Evolutionary conservation across 805 yeast species (phyloP).

Genomic region (Vanderwaltozyma verrucispora): DNA sequence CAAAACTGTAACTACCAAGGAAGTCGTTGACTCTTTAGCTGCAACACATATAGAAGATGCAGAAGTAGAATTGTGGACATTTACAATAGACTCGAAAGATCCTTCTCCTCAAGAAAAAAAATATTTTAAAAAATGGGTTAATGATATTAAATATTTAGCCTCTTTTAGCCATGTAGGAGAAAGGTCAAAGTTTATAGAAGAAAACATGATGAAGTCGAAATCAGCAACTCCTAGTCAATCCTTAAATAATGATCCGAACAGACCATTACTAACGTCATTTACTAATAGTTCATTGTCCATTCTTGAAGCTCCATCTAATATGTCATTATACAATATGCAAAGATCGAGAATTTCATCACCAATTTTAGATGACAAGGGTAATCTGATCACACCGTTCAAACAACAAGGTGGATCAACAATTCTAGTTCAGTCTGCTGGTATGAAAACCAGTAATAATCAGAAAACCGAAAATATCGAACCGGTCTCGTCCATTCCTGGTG

Average conservation of each 20-base stretch:
- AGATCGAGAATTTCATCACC: conserved; percentile 26
- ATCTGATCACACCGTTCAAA: conserved; percentile 15
- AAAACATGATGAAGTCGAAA: conserved; percentile 3
- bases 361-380: conserved; percentile 31
- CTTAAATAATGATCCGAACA: background rate
- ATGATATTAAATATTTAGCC: conserved; percentile 43
- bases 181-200: conserved; percentile 40
- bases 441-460: background rate
- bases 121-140: conserved; percentile 43
- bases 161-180: conserved; percentile 37
- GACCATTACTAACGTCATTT: conserved; percentile 1
- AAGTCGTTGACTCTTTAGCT: too few species aligned
- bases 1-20: too few species aligned
- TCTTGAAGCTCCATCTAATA: background rate
- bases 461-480: too few species aligned
- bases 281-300: conserved; percentile 3
- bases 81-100: conserved; percentile 16
- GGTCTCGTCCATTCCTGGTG: background rate
- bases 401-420: background rate
- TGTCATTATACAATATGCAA: background rate
- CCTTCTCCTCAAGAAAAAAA: conserved; percentile 35
- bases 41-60: too few species aligned
- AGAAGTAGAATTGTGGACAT: conserved; percentile 20
- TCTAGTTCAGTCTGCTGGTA: background rate
- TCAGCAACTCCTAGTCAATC: too few species aligned